A percentile compares a stretch with the other conserved stretches of the same genome.
These are phyloP conservation scores for Glonium stellatum DNA, from an alignment of 495 filamentous ascomycete species.

Conservation along the genomic window DNA sequence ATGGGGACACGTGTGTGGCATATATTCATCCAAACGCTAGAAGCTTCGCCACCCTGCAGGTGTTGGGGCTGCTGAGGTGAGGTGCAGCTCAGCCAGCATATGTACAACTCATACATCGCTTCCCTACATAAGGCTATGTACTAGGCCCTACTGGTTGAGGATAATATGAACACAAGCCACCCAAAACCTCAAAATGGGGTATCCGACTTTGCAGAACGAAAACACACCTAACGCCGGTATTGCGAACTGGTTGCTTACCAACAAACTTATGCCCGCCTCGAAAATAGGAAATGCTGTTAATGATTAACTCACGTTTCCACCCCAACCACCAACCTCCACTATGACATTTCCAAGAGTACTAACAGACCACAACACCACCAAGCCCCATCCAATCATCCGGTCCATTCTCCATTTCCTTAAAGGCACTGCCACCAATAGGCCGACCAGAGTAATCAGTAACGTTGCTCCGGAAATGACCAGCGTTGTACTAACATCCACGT, in stretches of 20 bases:
- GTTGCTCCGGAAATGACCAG: constrained; percentile 75
- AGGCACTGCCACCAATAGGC: constrained; percentile 74
- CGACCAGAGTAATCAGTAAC: constrained; percentile 70
- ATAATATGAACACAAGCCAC: not conserved
- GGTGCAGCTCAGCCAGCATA: not conserved
- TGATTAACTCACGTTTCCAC: constrained; percentile 8
- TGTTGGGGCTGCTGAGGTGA: not conserved
- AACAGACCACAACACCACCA: constrained; percentile 78
- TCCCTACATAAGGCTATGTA: not conserved
- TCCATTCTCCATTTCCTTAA: constrained; percentile 87
- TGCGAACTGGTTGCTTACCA: not conserved
- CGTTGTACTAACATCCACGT: constrained; percentile 75
- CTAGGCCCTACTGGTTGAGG: not conserved
- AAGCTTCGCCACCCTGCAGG: constrained; percentile 12
- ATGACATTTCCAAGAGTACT: constrained; percentile 77
- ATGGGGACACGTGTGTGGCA: constrained; percentile 19
- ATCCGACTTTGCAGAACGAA: not conserved
- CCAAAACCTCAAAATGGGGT: not conserved
- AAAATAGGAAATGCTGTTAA: not conserved
- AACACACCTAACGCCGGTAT: not conserved
- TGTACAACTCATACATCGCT: not conserved
- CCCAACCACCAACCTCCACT: constrained; percentile 55
- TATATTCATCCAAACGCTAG: constrained; percentile 8
- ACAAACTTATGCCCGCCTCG: not conserved
- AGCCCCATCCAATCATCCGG: constrained; percentile 68